Evolutionary conservation across 2,329 filamentous ascomycete species (phyloP), one percentile per base, ranked within the genome.

Genomic region (Colletotrichum truncatum): DNA sequence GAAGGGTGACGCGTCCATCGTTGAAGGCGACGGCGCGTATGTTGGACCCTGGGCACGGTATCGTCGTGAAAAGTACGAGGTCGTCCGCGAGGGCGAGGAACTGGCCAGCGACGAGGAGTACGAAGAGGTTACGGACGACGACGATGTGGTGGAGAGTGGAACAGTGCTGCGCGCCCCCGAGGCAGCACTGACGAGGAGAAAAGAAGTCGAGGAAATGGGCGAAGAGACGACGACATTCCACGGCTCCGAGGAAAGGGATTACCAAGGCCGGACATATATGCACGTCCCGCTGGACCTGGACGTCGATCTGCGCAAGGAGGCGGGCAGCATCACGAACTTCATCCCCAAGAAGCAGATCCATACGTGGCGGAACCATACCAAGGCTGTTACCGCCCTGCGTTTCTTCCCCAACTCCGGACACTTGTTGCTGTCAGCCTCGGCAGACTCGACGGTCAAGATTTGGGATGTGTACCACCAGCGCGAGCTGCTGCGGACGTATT

Each of bases 261-360:
- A 99, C 81, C 92, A 97, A 76, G 96, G 96, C 49, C 86, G 96
- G 69, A 97, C 95, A 32, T 99, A 97, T 77, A 98, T 99, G 95
- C 96, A 99, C 79, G 86, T 98, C 46, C 96, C 96, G 4, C 94
- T 93, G 76, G 94, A 97, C 76, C 81, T 97, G 79, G 93, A 93
- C 74, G 84, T 97, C 75, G 92, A 97, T 75, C 83, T 99, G 71
- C 87, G 85, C 69, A 97, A 96, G 79, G 93, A 97, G 66, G 77
- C 85, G 45, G 93, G 92, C 72, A 94, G 90, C 73, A 79, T 88
- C 74, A 94, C 94, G 75, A 98, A 97, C 77, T 99, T 89, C 75
- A 93, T 97, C 62, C 96, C 96, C 36, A 98, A 97, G 85, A 98
- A 97, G 81, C 85, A 96, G 71, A 85, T 98, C 48, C 91, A 97